phyloP scores from a whole-genome alignment of 345 rosid genomes.

The Syzygium aqueum region DNA sequence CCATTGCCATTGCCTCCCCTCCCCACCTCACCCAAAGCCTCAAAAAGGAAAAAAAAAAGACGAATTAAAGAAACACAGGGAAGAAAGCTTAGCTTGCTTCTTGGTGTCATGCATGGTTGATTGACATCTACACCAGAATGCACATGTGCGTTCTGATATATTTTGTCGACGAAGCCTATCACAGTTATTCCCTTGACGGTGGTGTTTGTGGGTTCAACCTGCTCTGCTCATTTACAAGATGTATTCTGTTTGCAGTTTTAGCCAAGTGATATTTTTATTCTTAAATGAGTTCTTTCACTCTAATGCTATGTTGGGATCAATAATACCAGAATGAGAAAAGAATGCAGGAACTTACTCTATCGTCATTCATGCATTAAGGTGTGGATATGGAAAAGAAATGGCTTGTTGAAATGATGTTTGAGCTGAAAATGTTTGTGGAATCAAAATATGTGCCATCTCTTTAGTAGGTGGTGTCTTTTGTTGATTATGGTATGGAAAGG shows the following conservation, averaged over 20 bases:
- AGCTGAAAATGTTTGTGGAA: background rate
- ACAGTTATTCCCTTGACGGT: background rate
- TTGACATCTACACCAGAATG: background rate
- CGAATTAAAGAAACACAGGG: too few relatives aligned
- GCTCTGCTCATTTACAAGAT: background rate
- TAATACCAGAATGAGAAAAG: background rate
- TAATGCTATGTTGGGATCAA: background rate
- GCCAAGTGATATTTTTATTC: background rate
- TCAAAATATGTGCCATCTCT: slow-evolving; percentile 7
- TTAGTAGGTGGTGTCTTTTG: slow-evolving; percentile 55
- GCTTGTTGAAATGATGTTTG: background rate
- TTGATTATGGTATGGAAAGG: slow-evolving; percentile 21
- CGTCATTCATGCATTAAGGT: background rate
- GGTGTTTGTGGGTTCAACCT: background rate
- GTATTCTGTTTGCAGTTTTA: background rate
- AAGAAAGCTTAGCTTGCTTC: background rate
- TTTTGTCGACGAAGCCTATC: background rate
- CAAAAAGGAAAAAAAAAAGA: background rate
- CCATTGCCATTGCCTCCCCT: background rate
- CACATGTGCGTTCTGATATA: background rate
- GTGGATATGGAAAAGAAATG: background rate
- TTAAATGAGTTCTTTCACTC: background rate
- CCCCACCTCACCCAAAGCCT: background rate
- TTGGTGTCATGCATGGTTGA: background rate
- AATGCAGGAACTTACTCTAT: background rate